phyloP scores from a whole-genome alignment of 139 green algal species.

The Zygnema circumcarinatum region DNA sequence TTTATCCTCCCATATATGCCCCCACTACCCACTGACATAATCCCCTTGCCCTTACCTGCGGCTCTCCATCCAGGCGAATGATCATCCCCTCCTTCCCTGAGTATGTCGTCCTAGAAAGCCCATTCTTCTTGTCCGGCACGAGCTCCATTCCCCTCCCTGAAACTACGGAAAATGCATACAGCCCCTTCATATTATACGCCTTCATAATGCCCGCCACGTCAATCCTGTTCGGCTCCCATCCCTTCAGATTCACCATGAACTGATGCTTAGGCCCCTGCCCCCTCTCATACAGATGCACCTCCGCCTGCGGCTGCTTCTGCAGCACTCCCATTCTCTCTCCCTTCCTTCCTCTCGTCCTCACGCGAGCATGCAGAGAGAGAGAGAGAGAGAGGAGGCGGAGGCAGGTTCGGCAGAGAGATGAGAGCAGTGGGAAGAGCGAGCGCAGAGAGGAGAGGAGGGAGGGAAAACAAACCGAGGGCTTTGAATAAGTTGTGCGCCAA shows the following conservation, averaged over 20 bases:
- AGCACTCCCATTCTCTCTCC: too few relatives aligned
- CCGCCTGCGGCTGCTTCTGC: constrained; percentile 11
- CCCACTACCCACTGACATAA: background rate
- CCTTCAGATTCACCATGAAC: constrained; percentile 9
- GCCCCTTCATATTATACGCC: background rate
- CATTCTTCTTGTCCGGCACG: background rate
- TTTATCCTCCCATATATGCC: background rate
- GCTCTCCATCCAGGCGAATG: background rate
- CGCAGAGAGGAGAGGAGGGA: too few relatives aligned
- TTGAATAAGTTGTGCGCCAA: too few relatives aligned
- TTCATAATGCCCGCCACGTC: background rate
- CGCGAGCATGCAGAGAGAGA: background rate
- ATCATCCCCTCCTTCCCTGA: constrained; percentile 13
- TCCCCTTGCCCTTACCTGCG: background rate
- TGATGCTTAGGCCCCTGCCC: background rate
- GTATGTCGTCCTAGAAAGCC: constrained; percentile 6
- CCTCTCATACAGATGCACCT: background rate
- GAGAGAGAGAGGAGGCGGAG: background rate
- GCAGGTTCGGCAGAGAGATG: background rate
- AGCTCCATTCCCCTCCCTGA: background rate
- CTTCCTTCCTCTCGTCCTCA: background rate
- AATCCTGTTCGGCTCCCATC: constrained; percentile 6
- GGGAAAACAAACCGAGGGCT: too few relatives aligned
- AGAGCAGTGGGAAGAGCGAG: too few relatives aligned
- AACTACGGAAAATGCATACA: constrained; percentile 13